A percentile compares a stretch with the other conserved stretches of the same genome.
Conservation (phyloP, 352 stramenopile species). For the Globisporangium apiculatum region DNA sequence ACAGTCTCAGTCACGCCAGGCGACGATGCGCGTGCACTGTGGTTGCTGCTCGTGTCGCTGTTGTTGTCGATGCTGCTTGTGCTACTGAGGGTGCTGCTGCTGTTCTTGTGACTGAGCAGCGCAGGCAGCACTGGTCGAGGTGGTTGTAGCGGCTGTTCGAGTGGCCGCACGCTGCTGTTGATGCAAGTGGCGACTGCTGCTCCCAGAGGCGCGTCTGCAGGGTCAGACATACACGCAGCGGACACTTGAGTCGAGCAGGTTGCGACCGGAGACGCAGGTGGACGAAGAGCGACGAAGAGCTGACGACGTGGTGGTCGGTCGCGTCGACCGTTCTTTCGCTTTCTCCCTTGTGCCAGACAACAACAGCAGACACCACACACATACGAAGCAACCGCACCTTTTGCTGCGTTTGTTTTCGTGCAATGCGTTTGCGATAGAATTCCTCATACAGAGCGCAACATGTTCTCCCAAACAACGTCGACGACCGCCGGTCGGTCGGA, state of each 20-base stretch:
- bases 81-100: conserved; percentile 2
- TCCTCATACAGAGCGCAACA: conserved; percentile 9
- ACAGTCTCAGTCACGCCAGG: background rate
- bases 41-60: background rate
- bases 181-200: background rate
- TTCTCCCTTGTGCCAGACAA: background rate
- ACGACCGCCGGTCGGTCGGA: conserved; percentile 12
- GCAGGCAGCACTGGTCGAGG: background rate
- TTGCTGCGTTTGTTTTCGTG: background rate
- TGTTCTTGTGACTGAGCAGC: background rate
- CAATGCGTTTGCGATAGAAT: background rate
- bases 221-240: background rate
- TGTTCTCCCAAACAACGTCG: conserved; percentile 10
- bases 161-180: background rate
- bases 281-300: background rate
- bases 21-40: conserved; percentile 2
- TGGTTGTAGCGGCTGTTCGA: background rate
- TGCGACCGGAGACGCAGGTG: background rate
- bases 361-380: background rate
- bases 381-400: background rate
- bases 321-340: background rate
- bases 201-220: conserved; percentile 1
- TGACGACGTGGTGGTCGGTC: background rate
- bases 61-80: conserved; percentile 7
- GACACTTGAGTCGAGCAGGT: background rate